Base-by-base conservation (phyloP, 2,329 filamentous ascomycete genomes). In the Helminthosporium solani region DNA sequence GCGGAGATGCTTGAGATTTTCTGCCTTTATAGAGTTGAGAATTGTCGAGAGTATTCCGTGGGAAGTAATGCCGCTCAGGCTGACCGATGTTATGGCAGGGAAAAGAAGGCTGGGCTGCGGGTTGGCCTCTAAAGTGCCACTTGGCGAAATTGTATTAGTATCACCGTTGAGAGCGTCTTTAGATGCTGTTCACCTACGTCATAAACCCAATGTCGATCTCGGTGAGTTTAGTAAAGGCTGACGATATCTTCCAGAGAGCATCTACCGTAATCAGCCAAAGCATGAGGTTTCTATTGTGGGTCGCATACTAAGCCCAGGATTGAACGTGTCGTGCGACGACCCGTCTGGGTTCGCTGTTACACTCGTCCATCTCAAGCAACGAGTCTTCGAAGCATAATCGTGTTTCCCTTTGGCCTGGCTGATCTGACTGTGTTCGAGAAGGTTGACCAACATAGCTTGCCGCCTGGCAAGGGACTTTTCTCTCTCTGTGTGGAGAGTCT, bases 151-250 rank as follows among this genome's bases (percentile, higher is more conserved):
- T 18, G 11, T 46, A 15, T 35, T 28, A 39, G 36, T n/a, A 27
- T 14, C 8, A 12, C 28, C 21, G 30, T 6, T 6, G 14, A 33
- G 40, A 14, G n/a, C n/a, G n/a, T n/a, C 19, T n/a, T 23, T 14
- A 5, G 8, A 36, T 11, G 4, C 30, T 2, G 25, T 11, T 15
- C 16, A 38, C 46, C 2, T 40, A 50, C 47, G 39, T 44, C 40
- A 47, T 33, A 35, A 50, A 50, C 3, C 43, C 48, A n/a, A 51
- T 19, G 34, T 51, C 44, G 8, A 51, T 35, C 33, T 40, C 38
- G 7, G 30, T 44, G 12, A 51, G 16, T 8, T 37, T 44, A 5
- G 44, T 36, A 23, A 47, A 51, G 18, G 5, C 18, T 19, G 39
- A 14, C 18, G 47, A 51, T 2, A 44, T 45, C 7, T 20, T 5